Evolutionary conservation across 2,329 filamentous ascomycete genomes (phyloP).

Genomic region (Cadophora malorum): DNA sequence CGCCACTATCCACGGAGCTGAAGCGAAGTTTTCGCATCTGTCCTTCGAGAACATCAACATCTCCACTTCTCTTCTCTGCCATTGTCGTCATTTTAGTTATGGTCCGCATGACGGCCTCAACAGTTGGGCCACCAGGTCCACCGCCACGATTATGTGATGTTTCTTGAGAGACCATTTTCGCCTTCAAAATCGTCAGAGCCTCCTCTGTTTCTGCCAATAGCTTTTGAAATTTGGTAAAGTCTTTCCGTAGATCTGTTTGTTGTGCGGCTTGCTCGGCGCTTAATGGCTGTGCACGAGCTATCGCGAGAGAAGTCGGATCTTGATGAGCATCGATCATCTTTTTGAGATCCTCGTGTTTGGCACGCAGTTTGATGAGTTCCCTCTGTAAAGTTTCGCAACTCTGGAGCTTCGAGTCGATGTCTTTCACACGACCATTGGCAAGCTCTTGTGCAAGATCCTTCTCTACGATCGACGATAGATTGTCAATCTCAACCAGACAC

Average conservation of each 20-base stretch:
- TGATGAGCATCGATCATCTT: conserved; percentile 74
- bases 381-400: conserved; percentile 71
- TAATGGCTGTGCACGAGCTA: conserved; percentile 74
- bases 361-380: conserved; percentile 74
- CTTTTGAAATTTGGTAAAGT: conserved; percentile 76
- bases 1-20: conserved; percentile 49
- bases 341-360: conserved; percentile 79
- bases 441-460: conserved; percentile 68
- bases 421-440: conserved; percentile 70
- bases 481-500: conserved; percentile 76
- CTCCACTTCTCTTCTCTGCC: conserved; percentile 88
- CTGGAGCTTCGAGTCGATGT: conserved; percentile 72
- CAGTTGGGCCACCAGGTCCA: conserved; percentile 68
- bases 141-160: conserved; percentile 57
- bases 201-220: conserved; percentile 82
- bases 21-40: conserved; percentile 79
- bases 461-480: conserved; percentile 69
- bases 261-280: conserved; percentile 83
- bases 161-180: conserved; percentile 69
- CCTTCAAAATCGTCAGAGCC: conserved; percentile 77
- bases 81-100: conserved; percentile 92
- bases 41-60: conserved; percentile 87
- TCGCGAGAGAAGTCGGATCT: conserved; percentile 71
- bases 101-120: conserved; percentile 90
- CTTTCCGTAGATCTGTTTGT: conserved; percentile 80